Evolutionary conservation across 208 protist species (phyloP).

Genomic region (Leishmania tarentolae): DNA sequence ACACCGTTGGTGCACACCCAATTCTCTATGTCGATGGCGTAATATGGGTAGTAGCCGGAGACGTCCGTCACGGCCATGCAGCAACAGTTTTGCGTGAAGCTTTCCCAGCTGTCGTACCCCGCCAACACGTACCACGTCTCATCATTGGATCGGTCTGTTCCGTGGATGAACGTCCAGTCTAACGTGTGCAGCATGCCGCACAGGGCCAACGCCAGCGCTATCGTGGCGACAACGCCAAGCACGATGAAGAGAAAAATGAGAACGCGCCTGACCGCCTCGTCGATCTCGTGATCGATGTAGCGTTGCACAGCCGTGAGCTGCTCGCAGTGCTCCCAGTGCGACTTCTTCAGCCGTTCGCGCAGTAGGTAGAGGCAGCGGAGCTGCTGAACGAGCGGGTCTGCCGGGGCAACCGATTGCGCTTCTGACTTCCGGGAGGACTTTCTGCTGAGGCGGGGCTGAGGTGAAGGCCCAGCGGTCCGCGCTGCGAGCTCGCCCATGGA

Average conservation of each 20-base stretch:
- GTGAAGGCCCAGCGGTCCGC: not conserved
- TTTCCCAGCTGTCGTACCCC: slow-evolving; percentile 55
- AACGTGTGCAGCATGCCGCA: slow-evolving; percentile 53
- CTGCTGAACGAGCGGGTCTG: slow-evolving; percentile 26
- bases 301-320: slow-evolving; percentile 47
- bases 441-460: not conserved
- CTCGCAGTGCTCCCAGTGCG: slow-evolving; percentile 45
- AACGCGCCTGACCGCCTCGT: slow-evolving; percentile 37
- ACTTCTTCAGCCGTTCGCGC: slow-evolving; percentile 43
- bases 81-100: slow-evolving; percentile 66
- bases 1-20: slow-evolving; percentile 76
- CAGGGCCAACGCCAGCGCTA: slow-evolving; percentile 50
- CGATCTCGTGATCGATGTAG: slow-evolving; percentile 63
- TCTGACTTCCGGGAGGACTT: not conserved
- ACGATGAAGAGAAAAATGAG: slow-evolving; percentile 55
- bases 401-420: not conserved
- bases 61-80: slow-evolving; percentile 42
- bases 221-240: slow-evolving; percentile 42
- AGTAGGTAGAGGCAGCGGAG: slow-evolving; percentile 58
- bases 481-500: not conserved
- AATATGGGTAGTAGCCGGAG: slow-evolving; percentile 45
- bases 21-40: slow-evolving; percentile 65
- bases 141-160: slow-evolving; percentile 18
- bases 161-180: slow-evolving; percentile 44
- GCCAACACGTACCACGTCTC: slow-evolving; percentile 40